phyloP scores from a whole-genome alignment of 2,329 filamentous ascomycete genomes.

The Colletotrichum tamarilloi region DNA sequence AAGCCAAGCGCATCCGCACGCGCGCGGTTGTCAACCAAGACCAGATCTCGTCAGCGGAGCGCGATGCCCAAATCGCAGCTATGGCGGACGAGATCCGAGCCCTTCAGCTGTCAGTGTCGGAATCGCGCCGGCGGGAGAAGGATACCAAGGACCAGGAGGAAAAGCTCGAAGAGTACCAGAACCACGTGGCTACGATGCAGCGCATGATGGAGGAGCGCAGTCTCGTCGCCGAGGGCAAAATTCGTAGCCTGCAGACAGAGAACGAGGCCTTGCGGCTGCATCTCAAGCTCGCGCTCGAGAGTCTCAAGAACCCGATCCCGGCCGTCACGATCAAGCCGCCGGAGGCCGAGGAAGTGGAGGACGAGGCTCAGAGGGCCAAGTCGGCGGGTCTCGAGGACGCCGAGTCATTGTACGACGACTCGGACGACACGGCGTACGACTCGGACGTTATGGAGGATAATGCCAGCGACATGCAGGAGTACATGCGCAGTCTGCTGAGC shows the following conservation, averaged over 20 bases:
- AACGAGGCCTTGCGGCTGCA: constrained; percentile 91
- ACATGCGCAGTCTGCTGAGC: constrained; percentile 84
- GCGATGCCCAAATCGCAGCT: constrained; percentile 91
- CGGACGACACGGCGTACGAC: constrained; percentile 53
- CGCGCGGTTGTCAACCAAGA: constrained; percentile 96
- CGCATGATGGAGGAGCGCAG: constrained; percentile 95
- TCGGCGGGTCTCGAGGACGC: constrained; percentile 52
- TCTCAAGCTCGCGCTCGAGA: constrained; percentile 85
- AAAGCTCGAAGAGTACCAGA: constrained; percentile 93
- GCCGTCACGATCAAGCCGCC: constrained; percentile 54
- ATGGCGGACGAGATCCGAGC: constrained; percentile 95
- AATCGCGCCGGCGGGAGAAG: constrained; percentile 75
- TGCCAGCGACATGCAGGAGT: constrained; percentile 78
- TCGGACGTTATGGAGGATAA: constrained; percentile 62
- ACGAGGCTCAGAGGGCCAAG: constrained; percentile 20
- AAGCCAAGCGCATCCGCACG: constrained; percentile 96
- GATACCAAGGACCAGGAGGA: constrained; percentile 83
- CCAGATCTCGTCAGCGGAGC: constrained; percentile 88
- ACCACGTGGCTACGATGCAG: constrained; percentile 89
- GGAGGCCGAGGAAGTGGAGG: constrained; percentile 13
- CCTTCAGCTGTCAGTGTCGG: constrained; percentile 80
- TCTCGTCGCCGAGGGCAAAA: constrained; percentile 93
- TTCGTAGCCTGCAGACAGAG: constrained; percentile 87
- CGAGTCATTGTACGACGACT: constrained; percentile 55
- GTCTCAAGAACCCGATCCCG: constrained; percentile 92